Conservation (phyloP, 306 rosid genomes). For the Herpetospermum pedunculosum region DNA sequence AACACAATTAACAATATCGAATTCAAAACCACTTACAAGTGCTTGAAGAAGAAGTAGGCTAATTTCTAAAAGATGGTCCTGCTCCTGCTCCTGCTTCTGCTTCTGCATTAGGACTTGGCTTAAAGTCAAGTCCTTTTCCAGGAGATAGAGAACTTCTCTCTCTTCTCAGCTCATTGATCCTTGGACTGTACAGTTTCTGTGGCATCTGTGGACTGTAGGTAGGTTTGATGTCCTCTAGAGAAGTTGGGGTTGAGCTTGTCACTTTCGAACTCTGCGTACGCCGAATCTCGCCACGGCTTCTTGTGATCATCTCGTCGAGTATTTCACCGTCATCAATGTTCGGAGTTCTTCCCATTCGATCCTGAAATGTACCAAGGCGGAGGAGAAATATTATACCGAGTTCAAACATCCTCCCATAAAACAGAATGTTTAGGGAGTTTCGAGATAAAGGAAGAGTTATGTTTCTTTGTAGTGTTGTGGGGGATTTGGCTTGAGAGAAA, state of each 20-base stretch:
- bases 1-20: constrained; percentile 29
- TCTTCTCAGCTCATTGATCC: constrained; percentile 38
- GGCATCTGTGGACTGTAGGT: constrained; percentile 40
- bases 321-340: constrained; percentile 56
- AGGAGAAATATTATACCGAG: background rate
- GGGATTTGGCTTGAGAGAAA: no score
- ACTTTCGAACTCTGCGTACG: constrained; percentile 57
- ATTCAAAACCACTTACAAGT: constrained; percentile 6
- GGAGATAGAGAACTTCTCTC: constrained; percentile 31
- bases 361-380: constrained; percentile 21
- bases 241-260: constrained; percentile 56
- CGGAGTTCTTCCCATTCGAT: constrained; percentile 28
- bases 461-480: no score
- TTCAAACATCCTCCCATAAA: background rate
- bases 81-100: background rate
- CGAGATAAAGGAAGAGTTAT: no score
- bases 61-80: constrained; percentile 33
- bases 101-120: constrained; percentile 25
- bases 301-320: constrained; percentile 79
- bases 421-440: no score
- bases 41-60: constrained; percentile 24
- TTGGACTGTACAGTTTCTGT: constrained; percentile 36
- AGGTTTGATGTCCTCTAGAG: constrained; percentile 36
- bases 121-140: constrained; percentile 24
- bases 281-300: constrained; percentile 87